These are phyloP conservation scores for Oryza punctata DNA, from an alignment of 176 grass and related monocot species.

Conservation along the genomic window DNA sequence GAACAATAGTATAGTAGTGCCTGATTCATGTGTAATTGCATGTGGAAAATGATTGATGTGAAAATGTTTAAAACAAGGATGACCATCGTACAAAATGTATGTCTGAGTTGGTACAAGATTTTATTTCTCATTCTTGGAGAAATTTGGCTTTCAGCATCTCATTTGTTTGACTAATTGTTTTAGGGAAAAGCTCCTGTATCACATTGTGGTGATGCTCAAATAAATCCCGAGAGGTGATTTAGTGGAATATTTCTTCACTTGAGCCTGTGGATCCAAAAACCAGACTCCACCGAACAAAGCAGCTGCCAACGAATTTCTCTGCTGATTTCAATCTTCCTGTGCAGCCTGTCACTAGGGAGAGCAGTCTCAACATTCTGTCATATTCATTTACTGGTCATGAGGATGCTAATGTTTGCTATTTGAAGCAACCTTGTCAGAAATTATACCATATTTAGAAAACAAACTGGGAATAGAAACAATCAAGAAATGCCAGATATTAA, in stretches of 20 bases:
- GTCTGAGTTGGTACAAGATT: neutral
- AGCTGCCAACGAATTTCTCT: slow-evolving; percentile 30
- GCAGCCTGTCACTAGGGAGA: slow-evolving; percentile 11
- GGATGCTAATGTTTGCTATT: neutral
- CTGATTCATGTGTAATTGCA: neutral
- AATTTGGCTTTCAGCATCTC: neutral
- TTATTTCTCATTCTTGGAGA: neutral
- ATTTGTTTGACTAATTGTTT: slow-evolving; percentile 31
- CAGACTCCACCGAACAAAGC: slow-evolving; percentile 36
- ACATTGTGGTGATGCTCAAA: slow-evolving; percentile 40
- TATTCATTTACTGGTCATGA: slow-evolving; percentile 19
- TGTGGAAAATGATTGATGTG: slow-evolving; percentile 7
- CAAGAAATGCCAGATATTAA: slow-evolving; percentile 14
- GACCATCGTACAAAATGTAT: neutral
- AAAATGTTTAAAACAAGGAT: slow-evolving; percentile 11
- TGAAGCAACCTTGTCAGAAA: slow-evolving; percentile 29
- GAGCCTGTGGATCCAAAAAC: slow-evolving; percentile 30
- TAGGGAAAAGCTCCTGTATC: slow-evolving; percentile 60
- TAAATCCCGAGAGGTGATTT: slow-evolving; percentile 32
- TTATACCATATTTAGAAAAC: neutral
- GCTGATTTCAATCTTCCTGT: slow-evolving; percentile 33
- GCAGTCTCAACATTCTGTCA: slow-evolving; percentile 2
- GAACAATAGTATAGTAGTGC: neutral
- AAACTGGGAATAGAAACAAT: slow-evolving; percentile 26
- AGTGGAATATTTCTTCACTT: slow-evolving; percentile 27